Evolutionary conservation across 768 basidiomycete species (phyloP).

Genomic region (Pisolithus sp.): DNA sequence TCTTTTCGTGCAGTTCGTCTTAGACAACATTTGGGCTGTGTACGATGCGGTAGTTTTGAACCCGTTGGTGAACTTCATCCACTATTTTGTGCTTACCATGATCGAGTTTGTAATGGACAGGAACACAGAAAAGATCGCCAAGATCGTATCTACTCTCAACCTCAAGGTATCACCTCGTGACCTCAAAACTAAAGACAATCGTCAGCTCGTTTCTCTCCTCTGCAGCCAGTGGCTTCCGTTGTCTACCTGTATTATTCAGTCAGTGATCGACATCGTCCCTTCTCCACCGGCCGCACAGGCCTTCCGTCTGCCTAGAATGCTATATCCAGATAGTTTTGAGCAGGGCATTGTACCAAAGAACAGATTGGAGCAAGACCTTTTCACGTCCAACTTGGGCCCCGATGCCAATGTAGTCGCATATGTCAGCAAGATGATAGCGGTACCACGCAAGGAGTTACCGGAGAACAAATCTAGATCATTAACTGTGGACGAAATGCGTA

Average conservation of each 20-base stretch:
- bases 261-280: constrained; percentile 90
- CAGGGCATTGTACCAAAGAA: constrained; percentile 56
- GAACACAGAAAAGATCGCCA: constrained; percentile 81
- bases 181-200: constrained; percentile 84
- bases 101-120: constrained; percentile 36
- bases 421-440: constrained; percentile 98
- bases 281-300: constrained; percentile 78
- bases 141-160: constrained; percentile 78
- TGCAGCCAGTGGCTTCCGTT: constrained; percentile 96
- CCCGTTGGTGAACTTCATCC: constrained; percentile 55
- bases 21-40: constrained; percentile 96
- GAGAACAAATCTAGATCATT: constrained; percentile 73
- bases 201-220: constrained; percentile 75
- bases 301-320: constrained; percentile 82
- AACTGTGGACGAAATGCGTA: constrained; percentile 80
- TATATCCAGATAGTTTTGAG: constrained; percentile 74
- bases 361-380: constrained; percentile 81
- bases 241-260: constrained; percentile 87
- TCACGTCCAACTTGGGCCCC: constrained; percentile 53
- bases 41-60: constrained; percentile 87
- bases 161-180: constrained; percentile 85
- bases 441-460: constrained; percentile 72
- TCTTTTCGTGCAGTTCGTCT: constrained; percentile 92
- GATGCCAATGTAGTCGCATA: constrained; percentile 71
- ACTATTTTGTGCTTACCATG: background rate